Percentiles rank a stretch among this genome's conserved stretches.
These are phyloP conservation scores for Spirogloea muscicola DNA, from an alignment of 139 green algal genomes.

Conservation along the genomic window DNA sequence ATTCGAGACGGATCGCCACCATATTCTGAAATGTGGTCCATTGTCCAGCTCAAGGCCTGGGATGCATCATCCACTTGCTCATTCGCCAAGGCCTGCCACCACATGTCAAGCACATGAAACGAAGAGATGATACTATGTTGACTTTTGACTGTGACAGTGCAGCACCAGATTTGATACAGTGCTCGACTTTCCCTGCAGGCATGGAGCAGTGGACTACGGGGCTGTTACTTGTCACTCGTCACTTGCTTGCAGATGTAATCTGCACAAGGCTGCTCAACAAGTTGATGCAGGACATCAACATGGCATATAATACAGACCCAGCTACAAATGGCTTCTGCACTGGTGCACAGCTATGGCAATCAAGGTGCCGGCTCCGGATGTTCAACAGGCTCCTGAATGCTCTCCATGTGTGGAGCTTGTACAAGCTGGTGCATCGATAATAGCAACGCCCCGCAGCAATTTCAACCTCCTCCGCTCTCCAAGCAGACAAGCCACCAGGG, in stretches of 20 bases:
- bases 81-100: conserved; percentile 1
- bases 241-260: not conserved
- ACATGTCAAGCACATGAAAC: not conserved
- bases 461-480: not conserved
- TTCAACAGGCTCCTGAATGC: no score
- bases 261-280: not conserved
- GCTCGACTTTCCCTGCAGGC: not conserved
- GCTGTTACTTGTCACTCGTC: not conserved
- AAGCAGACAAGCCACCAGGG: not conserved
- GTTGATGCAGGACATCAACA: not conserved
- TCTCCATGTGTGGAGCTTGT: not conserved
- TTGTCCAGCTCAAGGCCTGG: conserved; percentile 20
- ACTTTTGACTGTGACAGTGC: no score
- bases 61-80: conserved; percentile 32
- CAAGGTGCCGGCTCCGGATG: no score
- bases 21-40: conserved; percentile 28
- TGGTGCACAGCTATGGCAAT: no score
- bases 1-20: conserved; percentile 17
- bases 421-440: not conserved
- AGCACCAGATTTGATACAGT: not conserved
- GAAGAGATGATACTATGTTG: not conserved
- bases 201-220: not conserved
- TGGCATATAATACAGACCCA: not conserved
- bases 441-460: not conserved
- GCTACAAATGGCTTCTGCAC: no score